These are phyloP conservation scores for Cryphonectria radicalis DNA, from an alignment of 2,329 filamentous ascomycete genomes.

Conservation along the genomic window DNA sequence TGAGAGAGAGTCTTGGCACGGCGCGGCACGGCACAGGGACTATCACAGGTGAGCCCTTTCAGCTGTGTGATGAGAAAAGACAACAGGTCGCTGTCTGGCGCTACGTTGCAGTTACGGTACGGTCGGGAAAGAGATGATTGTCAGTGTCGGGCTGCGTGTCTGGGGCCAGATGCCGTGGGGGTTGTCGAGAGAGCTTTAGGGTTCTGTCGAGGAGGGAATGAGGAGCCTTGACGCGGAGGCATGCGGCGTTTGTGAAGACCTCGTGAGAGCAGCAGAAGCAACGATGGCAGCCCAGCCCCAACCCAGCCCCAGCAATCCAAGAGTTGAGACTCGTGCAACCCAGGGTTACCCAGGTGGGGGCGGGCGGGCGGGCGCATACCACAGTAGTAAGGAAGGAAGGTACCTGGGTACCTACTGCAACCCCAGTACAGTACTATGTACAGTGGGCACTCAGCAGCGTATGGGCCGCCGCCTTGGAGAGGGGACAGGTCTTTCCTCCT, in stretches of 20 bases:
- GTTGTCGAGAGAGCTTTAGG: not conserved
- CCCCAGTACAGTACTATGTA: not conserved
- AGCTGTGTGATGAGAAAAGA: not conserved
- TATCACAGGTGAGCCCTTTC: not conserved
- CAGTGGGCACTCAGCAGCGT: not conserved
- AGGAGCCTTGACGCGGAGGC: not conserved
- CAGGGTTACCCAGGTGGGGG: constrained; percentile 1
- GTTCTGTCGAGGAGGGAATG: not conserved
- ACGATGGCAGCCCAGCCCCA: constrained; percentile 5
- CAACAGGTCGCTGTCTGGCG: not conserved
- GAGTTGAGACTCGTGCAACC: not conserved
- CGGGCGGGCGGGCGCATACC: not conserved
- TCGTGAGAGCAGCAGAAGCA: constrained; percentile 16
- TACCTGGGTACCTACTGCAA: not conserved
- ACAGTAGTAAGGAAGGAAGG: not conserved
- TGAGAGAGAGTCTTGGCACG: not conserved
- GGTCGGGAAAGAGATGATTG: not conserved
- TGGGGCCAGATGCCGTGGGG: not conserved
- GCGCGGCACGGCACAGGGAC: constrained; percentile 1
- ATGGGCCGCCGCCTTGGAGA: not conserved
- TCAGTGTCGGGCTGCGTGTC: not conserved
- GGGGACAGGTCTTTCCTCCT: not conserved
- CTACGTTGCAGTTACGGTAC: not conserved
- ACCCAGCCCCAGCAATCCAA: constrained; percentile 6
- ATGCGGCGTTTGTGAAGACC: not conserved